Conservation (phyloP, 306 rosid species). For the Cucumis melo region DNA sequence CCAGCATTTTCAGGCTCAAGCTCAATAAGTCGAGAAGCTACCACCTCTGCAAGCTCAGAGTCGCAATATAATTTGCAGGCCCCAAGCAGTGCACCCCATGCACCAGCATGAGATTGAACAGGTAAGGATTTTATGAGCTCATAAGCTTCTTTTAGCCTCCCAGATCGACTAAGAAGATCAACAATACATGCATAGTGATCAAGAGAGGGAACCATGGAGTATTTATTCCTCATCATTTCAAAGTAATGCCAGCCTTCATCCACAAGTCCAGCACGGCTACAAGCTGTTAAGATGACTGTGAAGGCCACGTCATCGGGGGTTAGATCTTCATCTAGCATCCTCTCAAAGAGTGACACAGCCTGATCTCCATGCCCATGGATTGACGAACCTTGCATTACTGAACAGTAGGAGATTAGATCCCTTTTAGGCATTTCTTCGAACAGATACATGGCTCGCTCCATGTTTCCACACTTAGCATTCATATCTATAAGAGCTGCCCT, state of each 20-base stretch:
- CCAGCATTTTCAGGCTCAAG: slow-evolving; percentile 53
- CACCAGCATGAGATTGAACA: slow-evolving; percentile 44
- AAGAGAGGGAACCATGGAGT: slow-evolving; percentile 37
- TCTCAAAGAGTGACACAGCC: slow-evolving; percentile 43
- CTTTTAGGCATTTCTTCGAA: slow-evolving; percentile 34
- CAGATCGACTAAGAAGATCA: slow-evolving; percentile 69
- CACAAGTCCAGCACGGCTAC: slow-evolving; percentile 58
- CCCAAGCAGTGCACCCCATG: slow-evolving; percentile 75
- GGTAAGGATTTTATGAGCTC: slow-evolving; percentile 49
- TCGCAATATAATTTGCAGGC: slow-evolving; percentile 46
- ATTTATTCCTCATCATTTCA: slow-evolving; percentile 28
- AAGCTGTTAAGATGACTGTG: slow-evolving; percentile 53
- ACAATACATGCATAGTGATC: slow-evolving; percentile 73
- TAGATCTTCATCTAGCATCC: slow-evolving; percentile 55
- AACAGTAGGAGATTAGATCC: slow-evolving; percentile 50
- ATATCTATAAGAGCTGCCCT: slow-evolving; percentile 57
- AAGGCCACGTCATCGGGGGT: slow-evolving; percentile 64
- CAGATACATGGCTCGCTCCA: slow-evolving; percentile 42
- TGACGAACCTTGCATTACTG: slow-evolving; percentile 64
- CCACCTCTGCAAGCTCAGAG: slow-evolving; percentile 44
- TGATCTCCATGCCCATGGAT: slow-evolving; percentile 50
- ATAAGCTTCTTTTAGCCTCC: slow-evolving; percentile 37
- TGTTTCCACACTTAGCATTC: slow-evolving; percentile 80
- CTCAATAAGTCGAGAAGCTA: slow-evolving; percentile 43
- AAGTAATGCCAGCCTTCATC: slow-evolving; percentile 63